phyloP scores from a whole-genome alignment of 768 basidiomycete species.

The Leccinum truebloodii region DNA sequence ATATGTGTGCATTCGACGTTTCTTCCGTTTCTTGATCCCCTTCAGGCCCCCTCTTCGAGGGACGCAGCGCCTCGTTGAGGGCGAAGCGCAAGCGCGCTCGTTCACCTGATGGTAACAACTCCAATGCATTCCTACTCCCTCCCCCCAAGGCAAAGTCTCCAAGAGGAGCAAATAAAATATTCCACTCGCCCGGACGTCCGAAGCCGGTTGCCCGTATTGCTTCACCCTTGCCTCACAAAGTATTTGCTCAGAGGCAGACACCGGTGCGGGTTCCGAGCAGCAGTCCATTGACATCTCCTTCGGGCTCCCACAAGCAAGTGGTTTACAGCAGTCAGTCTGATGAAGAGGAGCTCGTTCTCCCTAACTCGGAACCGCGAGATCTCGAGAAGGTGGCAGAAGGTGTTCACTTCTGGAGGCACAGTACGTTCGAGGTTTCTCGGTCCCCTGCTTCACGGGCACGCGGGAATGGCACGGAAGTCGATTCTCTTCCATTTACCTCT shows the following conservation, averaged over 20 bases:
- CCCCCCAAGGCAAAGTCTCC: conserved; percentile 22
- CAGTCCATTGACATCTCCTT: conserved; percentile 18
- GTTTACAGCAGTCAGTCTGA: conserved; percentile 70
- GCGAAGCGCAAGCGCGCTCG: conserved; percentile 28
- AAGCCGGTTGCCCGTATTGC: conserved; percentile 13
- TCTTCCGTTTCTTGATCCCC: conserved; percentile 6
- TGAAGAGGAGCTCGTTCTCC: conserved; percentile 53
- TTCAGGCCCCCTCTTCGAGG: conserved; percentile 14
- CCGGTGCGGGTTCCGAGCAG: conserved; percentile 4
- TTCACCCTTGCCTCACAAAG: conserved; percentile 35
- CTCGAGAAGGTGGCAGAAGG: conserved; percentile 35
- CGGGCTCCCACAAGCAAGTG: conserved; percentile 32
- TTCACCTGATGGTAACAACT: conserved; percentile 21
- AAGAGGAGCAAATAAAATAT: conserved; percentile 23
- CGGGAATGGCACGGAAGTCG: conserved; percentile 23
- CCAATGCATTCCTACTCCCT: conserved; percentile 1
- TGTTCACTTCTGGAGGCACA: conserved; percentile 46
- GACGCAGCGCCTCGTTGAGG: conserved; percentile 15
- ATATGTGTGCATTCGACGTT: not conserved
- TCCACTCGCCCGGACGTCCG: conserved; percentile 7
- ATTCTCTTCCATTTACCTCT: conserved; percentile 7
- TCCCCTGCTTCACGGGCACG: not conserved
- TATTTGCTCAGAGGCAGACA: conserved; percentile 23
- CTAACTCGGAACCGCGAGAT: conserved; percentile 27
- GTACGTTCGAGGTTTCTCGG: conserved; percentile 24